Evolutionary conservation across 176 grass and related monocot species (phyloP).

Genomic region (Carex scoparia): DNA sequence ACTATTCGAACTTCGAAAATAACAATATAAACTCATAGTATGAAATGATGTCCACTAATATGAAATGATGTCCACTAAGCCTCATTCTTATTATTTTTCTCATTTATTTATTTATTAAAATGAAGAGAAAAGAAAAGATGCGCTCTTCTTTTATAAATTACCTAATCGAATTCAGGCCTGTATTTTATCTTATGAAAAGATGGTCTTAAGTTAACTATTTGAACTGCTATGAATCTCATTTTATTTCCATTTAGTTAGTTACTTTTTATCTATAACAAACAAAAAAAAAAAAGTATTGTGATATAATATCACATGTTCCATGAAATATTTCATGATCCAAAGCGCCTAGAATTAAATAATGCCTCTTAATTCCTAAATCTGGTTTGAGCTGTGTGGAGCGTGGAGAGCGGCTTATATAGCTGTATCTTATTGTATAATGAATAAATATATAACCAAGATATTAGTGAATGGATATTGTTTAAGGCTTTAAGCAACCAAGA

Average conservation of each 20-base stretch:
- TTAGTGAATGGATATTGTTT: not conserved
- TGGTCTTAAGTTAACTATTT: not conserved
- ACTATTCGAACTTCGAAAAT: no score
- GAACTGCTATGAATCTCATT: not conserved
- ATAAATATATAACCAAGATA: conserved; percentile 8
- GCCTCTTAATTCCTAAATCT: not conserved
- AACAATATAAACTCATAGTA: no score
- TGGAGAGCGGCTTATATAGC: conserved; percentile 8
- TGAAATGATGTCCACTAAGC: no score
- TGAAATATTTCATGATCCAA: conserved; percentile 7
- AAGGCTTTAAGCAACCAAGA: not conserved
- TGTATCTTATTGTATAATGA: not conserved
- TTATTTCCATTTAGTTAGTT: not conserved
- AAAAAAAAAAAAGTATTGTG: not conserved
- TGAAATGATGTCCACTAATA: no score
- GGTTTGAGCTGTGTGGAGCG: conserved; percentile 23
- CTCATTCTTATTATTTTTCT: not conserved
- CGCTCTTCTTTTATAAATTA: no score
- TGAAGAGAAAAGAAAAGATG: not conserved
- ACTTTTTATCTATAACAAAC: not conserved
- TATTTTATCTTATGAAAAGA: no score
- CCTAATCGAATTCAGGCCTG: no score
- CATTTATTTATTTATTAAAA: not conserved
- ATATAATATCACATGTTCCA: not conserved
- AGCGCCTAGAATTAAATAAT: conserved; percentile 4